Evolutionary conservation across 2,329 filamentous ascomycete genomes (phyloP).

Genomic region (Colletotrichum euphorbiae): DNA sequence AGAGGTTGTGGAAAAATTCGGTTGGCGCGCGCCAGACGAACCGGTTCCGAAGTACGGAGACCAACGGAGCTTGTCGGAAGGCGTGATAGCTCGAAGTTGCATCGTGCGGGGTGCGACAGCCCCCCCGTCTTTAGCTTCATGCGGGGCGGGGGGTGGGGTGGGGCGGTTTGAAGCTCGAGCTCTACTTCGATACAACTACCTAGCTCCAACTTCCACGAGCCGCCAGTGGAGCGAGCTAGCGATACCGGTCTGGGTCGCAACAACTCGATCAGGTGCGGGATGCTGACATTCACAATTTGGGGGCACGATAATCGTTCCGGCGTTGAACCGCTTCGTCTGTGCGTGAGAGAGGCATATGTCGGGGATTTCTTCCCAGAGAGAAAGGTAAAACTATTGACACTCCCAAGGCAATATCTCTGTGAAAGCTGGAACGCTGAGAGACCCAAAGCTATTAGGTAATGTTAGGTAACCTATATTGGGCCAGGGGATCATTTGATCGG

Average conservation of each 20-base stretch:
- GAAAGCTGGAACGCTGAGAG: neutral
- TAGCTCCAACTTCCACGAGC: conserved; percentile 27
- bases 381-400: neutral
- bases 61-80: conserved; percentile 38
- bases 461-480: conserved; percentile 31
- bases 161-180: conserved; percentile 12
- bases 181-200: too few relatives aligned
- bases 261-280: conserved; percentile 18
- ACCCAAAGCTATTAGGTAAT: conserved; percentile 29
- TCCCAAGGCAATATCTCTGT: conserved; percentile 4
- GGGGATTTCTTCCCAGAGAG: neutral
- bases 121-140: conserved; percentile 34
- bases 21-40: conserved; percentile 27
- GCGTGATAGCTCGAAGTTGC: conserved; percentile 31
- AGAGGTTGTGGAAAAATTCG: conserved; percentile 3
- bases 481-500: conserved; percentile 6
- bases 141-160: conserved; percentile 23
- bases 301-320: conserved; percentile 1
- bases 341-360: neutral
- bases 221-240: conserved; percentile 33
- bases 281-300: conserved; percentile 17
- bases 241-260: conserved; percentile 11
- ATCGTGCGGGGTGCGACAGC: conserved; percentile 34
- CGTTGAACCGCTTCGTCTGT: conserved; percentile 14
- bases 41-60: conserved; percentile 33